Percentiles rank a stretch among this genome's conserved stretches.
Evolutionary conservation across 257 asterid species (phyloP).

Genomic region (Salvia rosmarinus): DNA sequence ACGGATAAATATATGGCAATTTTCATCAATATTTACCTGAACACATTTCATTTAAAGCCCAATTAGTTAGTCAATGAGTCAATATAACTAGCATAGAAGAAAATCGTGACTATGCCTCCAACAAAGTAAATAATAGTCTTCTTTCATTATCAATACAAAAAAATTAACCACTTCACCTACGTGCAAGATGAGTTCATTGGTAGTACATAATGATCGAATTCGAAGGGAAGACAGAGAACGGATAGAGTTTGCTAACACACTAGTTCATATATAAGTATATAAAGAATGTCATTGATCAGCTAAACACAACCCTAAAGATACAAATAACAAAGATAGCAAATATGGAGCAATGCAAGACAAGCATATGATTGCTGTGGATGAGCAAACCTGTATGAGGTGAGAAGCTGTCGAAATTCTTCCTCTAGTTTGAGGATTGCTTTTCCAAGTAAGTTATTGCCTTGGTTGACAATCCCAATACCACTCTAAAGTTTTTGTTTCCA

Average conservation of each 20-base stretch:
- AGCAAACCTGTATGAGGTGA: constrained; percentile 69
- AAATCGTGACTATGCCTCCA: background rate
- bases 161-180: background rate
- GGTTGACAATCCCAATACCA: constrained; percentile 67
- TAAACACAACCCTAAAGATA: background rate
- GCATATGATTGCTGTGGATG: constrained; percentile 14
- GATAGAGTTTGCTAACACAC: background rate
- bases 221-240: background rate
- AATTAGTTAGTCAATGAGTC: constrained; percentile 1
- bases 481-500: constrained; percentile 63
- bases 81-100: constrained; percentile 1
- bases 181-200: background rate
- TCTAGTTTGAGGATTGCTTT: constrained; percentile 78
- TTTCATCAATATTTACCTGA: background rate
- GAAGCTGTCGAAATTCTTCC: constrained; percentile 87
- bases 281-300: background rate
- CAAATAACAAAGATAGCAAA: background rate
- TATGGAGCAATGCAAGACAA: background rate
- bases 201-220: background rate
- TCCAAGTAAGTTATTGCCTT: constrained; percentile 64
- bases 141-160: background rate
- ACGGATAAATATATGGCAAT: background rate
- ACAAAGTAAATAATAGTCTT: background rate
- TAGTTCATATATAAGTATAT: background rate
- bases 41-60: background rate